A percentile compares a stretch with the other conserved stretches of the same genome.
These are phyloP conservation scores for Trichoderma sp. DNA, from an alignment of 2,329 filamentous ascomycete genomes.

Conservation along the genomic window DNA sequence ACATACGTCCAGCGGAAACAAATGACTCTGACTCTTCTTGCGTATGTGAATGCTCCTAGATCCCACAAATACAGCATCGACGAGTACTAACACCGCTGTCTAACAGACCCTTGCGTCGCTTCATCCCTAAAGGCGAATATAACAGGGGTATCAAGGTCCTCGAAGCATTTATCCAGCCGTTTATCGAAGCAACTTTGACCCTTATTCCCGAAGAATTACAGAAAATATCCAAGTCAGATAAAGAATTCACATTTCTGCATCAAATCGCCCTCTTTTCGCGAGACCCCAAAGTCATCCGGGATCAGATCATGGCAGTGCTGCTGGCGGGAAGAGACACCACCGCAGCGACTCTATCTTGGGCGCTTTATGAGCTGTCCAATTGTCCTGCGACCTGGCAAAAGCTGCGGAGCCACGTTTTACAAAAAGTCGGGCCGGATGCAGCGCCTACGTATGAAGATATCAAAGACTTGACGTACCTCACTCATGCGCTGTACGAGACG, in stretches of 20 bases:
- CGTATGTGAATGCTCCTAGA: constrained; percentile 21
- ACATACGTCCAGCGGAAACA: constrained; percentile 76
- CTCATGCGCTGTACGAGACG: constrained; percentile 73
- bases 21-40: constrained; percentile 30
- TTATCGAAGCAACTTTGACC: constrained; percentile 72
- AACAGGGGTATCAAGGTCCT: constrained; percentile 65
- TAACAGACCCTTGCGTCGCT: constrained; percentile 60
- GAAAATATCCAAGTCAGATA: constrained; percentile 67
- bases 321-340: constrained; percentile 88
- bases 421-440: constrained; percentile 62
- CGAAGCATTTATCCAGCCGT: constrained; percentile 75
- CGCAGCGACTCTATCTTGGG: constrained; percentile 77
- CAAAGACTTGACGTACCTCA: constrained; percentile 83
- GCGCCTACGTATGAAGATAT: constrained; percentile 75
- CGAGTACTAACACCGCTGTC: constrained; percentile 56
- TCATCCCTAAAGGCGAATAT: constrained; percentile 68
- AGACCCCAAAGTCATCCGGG: constrained; percentile 70
- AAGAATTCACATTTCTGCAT: constrained; percentile 82
- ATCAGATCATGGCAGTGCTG: constrained; percentile 81
- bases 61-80: background rate
- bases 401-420: constrained; percentile 71
- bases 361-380: constrained; percentile 76
- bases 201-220: constrained; percentile 70
- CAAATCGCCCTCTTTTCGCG: constrained; percentile 80
- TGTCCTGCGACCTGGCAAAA: constrained; percentile 69